A percentile compares a stretch with the other conserved stretches of the same genome.
Evolutionary conservation across 495 filamentous ascomycete species (phyloP).

Genomic region (Penicillium lagena): DNA sequence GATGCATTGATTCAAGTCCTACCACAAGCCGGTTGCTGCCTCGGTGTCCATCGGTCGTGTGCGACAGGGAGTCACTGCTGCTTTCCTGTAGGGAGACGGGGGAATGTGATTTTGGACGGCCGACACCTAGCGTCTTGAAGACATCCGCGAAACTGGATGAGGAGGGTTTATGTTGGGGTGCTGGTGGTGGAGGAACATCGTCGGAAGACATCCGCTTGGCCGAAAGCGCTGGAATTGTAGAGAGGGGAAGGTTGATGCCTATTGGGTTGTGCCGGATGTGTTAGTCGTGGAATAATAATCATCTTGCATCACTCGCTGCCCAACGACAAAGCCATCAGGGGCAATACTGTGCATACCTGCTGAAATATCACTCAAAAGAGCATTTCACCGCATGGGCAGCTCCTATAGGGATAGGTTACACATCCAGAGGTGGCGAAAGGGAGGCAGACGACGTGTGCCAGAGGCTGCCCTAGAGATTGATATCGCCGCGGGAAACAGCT

Average conservation of each 20-base stretch:
- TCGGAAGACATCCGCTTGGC: constrained; percentile 40
- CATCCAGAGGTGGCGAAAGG: constrained; percentile 9
- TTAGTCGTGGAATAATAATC: neutral
- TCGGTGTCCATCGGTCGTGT: constrained; percentile 22
- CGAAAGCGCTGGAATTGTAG: constrained; percentile 3
- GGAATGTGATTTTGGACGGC: constrained; percentile 34
- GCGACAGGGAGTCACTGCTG: constrained; percentile 23
- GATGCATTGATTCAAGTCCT: constrained; percentile 40
- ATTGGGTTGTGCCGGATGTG: constrained; percentile 8
- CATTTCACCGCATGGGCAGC: constrained; percentile 9
- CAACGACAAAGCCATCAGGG: neutral
- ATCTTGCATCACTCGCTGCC: constrained; percentile 6
- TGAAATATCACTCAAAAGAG: neutral
- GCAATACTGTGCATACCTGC: constrained; percentile 2
- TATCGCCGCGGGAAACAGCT: neutral
- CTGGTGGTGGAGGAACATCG: constrained; percentile 32
- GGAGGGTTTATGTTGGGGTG: constrained; percentile 30
- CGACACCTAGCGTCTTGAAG: constrained; percentile 38
- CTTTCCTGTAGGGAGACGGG: constrained; percentile 30
- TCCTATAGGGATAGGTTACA: constrained; percentile 2
- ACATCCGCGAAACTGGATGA: constrained; percentile 40
- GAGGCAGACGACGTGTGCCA: neutral
- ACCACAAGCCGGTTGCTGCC: constrained; percentile 21
- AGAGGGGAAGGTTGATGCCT: constrained; percentile 3
- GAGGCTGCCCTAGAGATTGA: constrained; percentile 1